These are phyloP conservation scores for Cordyceps farinosa DNA, from an alignment of 2,329 filamentous ascomycete species.

Conservation along the genomic window DNA sequence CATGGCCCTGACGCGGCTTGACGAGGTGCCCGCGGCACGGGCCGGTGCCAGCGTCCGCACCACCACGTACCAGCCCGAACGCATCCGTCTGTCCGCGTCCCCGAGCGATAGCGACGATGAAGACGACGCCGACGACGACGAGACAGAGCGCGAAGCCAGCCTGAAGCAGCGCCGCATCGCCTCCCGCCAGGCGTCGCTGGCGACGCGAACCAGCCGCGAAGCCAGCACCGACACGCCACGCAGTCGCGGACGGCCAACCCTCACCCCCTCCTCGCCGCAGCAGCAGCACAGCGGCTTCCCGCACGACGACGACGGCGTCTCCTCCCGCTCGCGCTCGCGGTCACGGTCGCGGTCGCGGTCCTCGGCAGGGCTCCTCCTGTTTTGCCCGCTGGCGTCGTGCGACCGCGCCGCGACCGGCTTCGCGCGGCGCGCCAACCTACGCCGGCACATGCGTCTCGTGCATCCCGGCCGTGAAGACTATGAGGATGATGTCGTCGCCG, in stretches of 20 bases:
- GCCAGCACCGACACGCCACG: not conserved
- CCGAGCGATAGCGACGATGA: conserved; percentile 25
- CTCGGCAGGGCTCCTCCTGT: conserved; percentile 32
- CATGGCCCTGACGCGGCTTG: conserved; percentile 62
- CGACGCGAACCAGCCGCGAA: conserved; percentile 24
- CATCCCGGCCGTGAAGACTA: conserved; percentile 33
- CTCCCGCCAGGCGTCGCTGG: conserved; percentile 31
- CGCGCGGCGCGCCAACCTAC: conserved; percentile 33
- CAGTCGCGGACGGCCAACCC: not conserved
- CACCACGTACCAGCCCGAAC: conserved; percentile 30
- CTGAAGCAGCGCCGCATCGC: conserved; percentile 29
- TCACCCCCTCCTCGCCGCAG: conserved; percentile 20
- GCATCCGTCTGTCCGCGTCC: conserved; percentile 25
- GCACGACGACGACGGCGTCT: conserved; percentile 16
- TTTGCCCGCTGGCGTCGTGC: conserved; percentile 37
- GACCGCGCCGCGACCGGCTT: conserved; percentile 37
- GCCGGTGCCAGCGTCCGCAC: conserved; percentile 25
- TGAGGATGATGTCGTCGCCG: conserved; percentile 22
- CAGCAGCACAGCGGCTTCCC: conserved; percentile 17
- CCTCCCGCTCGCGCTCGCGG: conserved; percentile 23
- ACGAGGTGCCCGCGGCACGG: conserved; percentile 28
- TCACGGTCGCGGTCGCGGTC: conserved; percentile 28
- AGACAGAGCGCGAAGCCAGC: conserved; percentile 25
- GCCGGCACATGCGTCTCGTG: conserved; percentile 36
- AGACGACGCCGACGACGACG: conserved; percentile 25